Base-by-base conservation (phyloP, 2,329 filamentous ascomycete species). In the Biscogniauxia marginata region DNA sequence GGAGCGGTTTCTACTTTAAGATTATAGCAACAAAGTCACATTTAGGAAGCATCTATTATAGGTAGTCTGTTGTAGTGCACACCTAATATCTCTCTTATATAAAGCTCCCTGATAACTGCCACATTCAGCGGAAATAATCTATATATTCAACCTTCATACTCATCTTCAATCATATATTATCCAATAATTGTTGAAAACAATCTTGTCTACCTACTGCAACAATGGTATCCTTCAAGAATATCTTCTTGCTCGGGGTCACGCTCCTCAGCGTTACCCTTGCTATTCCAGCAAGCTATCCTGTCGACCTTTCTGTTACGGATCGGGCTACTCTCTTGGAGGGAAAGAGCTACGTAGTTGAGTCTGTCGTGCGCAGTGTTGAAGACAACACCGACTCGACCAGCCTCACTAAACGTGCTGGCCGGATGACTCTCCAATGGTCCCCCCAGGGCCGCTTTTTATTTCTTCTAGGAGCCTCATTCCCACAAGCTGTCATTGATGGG, bases 341-440 rank as follows among this genome's bases (percentile, higher is more conserved):
- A 3, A 20, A 46, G 20, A 21, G 19, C 16, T 16, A 7, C 7
- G 7, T 16, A 34, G 30, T 34, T 16, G 30, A 34, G 7, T 7
- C 16, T 7, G 30, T 34, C 30, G 30, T 16, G 16, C 30, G 30
- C 7, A 34, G 30, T 16, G 30, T 34, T 16, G 30, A 34, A 7
- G 30, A 7, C 30, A 34, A 34, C 30, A 16, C 30, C 30, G 30
- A n/a, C n/a, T n/a, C n/a, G n/a, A n/a, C n/a, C n/a, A n/a, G n/a
- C n/a, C n/a, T n/a, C n/a, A n/a, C n/a, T n/a, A n/a, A n/a, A n/a
- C n/a, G n/a, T n/a, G n/a, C n/a, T 16, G 43, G 51, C 21, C 51
- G 51, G 21, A 46, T 46, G 51, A 53, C 46, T 11, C 24, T 54
- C 16, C 52, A 54, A 23, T 54, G 52, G 45, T 54, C 52, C 1